Evolutionary conservation across 2,329 filamentous ascomycete species (phyloP).

Genomic region (Colletotrichum truncatum): DNA sequence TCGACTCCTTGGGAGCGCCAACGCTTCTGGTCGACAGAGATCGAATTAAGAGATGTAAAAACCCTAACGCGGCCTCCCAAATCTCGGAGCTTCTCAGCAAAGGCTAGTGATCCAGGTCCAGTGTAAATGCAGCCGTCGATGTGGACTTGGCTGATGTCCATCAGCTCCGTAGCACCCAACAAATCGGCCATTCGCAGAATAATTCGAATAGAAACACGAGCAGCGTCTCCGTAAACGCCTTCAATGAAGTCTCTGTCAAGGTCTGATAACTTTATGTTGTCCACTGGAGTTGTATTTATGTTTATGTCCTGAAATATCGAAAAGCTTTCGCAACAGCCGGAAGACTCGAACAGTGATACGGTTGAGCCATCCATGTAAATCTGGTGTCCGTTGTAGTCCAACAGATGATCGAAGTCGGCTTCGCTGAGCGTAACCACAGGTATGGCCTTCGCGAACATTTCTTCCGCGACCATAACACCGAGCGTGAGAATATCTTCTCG

Average conservation of each 20-base stretch:
- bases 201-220: conserved; percentile 46
- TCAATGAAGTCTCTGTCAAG: conserved; percentile 38
- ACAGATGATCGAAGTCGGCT: conserved; percentile 27
- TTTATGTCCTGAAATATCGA: too few species aligned
- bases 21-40: conserved; percentile 51
- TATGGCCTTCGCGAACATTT: conserved; percentile 49
- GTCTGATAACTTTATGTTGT: neutral
- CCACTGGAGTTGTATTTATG: neutral
- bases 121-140: conserved; percentile 54
- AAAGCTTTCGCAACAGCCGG: too few species aligned
- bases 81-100: conserved; percentile 45
- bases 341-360: neutral
- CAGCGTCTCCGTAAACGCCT: conserved; percentile 43
- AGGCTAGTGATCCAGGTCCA: conserved; percentile 45
- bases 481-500: conserved; percentile 54
- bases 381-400: neutral
- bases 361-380: neutral
- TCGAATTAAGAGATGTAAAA: conserved; percentile 51
- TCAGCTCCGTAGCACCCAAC: conserved; percentile 41
- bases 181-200: conserved; percentile 46
- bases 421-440: conserved; percentile 43
- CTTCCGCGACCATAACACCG: conserved; percentile 52
- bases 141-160: conserved; percentile 50
- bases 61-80: conserved; percentile 46
- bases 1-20: conserved; percentile 48